Evolutionary conservation across 306 rosid species (phyloP).

Genomic region (Vigna reflexopilosa): DNA sequence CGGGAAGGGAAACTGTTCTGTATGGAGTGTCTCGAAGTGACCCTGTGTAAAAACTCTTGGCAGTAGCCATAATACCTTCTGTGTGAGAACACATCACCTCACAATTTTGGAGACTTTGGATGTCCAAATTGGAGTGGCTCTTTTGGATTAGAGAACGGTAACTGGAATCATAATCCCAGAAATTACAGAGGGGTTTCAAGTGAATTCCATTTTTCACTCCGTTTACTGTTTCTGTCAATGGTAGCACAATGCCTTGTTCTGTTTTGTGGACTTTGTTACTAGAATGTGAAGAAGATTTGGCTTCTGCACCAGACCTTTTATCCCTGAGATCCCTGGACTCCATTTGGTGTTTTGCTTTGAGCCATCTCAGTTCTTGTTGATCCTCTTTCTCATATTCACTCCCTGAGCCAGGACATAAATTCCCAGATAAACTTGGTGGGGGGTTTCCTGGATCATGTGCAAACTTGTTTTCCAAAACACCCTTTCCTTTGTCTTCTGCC

Average conservation of each 20-base stretch:
- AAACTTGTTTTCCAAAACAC: constrained; percentile 44
- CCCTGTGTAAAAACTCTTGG: constrained; percentile 51
- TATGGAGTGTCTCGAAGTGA: constrained; percentile 66
- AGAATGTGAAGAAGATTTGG: constrained; percentile 49
- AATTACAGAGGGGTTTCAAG: constrained; percentile 44
- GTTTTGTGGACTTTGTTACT: constrained; percentile 42
- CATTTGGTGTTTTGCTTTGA: constrained; percentile 75
- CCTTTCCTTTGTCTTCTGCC: constrained; percentile 44
- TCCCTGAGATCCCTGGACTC: constrained; percentile 64
- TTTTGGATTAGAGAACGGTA: constrained; percentile 40
- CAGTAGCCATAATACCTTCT: constrained; percentile 40
- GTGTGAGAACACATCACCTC: constrained; percentile 49
- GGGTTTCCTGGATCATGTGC: constrained; percentile 42
- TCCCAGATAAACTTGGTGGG: constrained; percentile 50
- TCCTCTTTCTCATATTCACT: constrained; percentile 52
- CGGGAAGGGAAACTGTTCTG: constrained; percentile 80
- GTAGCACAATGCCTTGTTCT: constrained; percentile 41
- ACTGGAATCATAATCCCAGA: constrained; percentile 39
- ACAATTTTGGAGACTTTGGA: constrained; percentile 45
- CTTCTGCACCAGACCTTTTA: constrained; percentile 51
- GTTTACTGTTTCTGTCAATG: constrained; percentile 41
- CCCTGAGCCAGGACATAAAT: constrained; percentile 46
- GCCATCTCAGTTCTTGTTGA: constrained; percentile 76
- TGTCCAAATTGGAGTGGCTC: constrained; percentile 58
- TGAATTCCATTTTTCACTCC: constrained; percentile 41